These are phyloP conservation scores for Aphanomyces invadans DNA, from an alignment of 352 stramenopile species.

Conservation along the genomic window DNA sequence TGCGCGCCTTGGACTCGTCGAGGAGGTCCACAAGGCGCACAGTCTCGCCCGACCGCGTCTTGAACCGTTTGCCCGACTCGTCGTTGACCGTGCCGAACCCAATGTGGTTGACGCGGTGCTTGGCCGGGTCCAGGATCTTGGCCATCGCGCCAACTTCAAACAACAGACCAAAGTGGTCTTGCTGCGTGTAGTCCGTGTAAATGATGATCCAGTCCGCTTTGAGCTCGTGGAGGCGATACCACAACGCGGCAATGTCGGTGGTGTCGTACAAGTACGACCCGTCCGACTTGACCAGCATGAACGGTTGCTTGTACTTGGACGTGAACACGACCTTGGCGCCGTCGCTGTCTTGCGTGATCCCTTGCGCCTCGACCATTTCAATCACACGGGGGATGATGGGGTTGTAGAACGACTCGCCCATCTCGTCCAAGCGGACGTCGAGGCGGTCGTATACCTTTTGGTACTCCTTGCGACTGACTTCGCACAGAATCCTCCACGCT, in stretches of 20 bases:
- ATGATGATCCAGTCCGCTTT: constrained; percentile 76
- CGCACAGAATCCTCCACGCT: constrained; percentile 75
- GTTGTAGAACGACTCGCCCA: constrained; percentile 85
- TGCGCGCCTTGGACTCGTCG: constrained; percentile 94
- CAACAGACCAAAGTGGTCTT: constrained; percentile 79
- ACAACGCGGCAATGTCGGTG: constrained; percentile 78
- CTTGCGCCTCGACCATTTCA: constrained; percentile 80
- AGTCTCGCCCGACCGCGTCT: constrained; percentile 96
- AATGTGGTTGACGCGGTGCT: constrained; percentile 83
- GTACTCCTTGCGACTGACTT: constrained; percentile 78
- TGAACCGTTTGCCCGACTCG: constrained; percentile 91
- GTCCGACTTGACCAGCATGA: constrained; percentile 81
- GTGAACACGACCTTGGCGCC: constrained; percentile 88
- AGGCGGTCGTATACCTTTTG: constrained; percentile 82
- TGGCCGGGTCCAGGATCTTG: constrained; percentile 59
- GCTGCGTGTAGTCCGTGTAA: constrained; percentile 85
- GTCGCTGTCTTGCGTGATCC: constrained; percentile 86
- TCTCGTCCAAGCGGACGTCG: constrained; percentile 61
- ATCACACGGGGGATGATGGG: constrained; percentile 81
- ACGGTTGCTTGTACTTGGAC: constrained; percentile 83
- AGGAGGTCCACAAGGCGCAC: constrained; percentile 98
- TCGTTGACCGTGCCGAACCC: constrained; percentile 84
- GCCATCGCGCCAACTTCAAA: constrained; percentile 75
- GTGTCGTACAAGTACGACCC: constrained; percentile 81
- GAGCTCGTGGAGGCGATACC: constrained; percentile 77